These are phyloP conservation scores for Ettlia oleoabundans DNA, from an alignment of 139 green algal species.

Conservation along the genomic window DNA sequence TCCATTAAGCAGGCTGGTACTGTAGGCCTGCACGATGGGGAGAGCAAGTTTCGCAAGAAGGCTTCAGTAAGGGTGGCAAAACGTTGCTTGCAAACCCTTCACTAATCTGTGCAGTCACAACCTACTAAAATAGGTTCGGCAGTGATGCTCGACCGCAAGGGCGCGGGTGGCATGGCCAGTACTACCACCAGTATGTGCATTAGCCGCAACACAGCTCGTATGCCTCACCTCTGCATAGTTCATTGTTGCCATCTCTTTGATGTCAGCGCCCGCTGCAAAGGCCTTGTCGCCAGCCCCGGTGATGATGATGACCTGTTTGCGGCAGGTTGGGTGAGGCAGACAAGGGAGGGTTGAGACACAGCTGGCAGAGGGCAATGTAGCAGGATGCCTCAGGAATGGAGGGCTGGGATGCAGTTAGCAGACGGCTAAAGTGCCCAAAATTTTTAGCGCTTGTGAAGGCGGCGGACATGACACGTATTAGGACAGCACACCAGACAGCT, in stretches of 20 bases:
- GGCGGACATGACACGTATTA: no score
- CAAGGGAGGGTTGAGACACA: neutral
- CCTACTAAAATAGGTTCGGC: no score
- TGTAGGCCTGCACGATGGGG: constrained; percentile 58
- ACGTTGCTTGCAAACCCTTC: no score
- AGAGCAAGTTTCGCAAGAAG: neutral
- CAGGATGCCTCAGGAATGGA: neutral
- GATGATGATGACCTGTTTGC: constrained; percentile 59
- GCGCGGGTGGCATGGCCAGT: no score
- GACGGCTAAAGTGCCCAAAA: no score
- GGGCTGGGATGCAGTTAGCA: no score
- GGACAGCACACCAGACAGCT: no score
- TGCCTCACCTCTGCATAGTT: constrained; percentile 43
- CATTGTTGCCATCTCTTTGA: constrained; percentile 71
- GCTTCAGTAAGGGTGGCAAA: no score
- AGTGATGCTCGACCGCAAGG: no score
- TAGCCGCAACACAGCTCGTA: neutral
- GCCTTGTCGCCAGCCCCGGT: constrained; percentile 70
- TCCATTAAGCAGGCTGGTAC: constrained; percentile 42
- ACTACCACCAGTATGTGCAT: no score
- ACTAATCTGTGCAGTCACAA: neutral
- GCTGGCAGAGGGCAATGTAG: neutral
- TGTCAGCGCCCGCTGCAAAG: constrained; percentile 82
- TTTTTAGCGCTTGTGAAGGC: no score
- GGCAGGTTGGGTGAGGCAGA: neutral